Evolutionary conservation across 2,329 filamentous ascomycete genomes (phyloP), one percentile per base, ranked within the genome.

Genomic region (Clarireedia monteithiana): DNA sequence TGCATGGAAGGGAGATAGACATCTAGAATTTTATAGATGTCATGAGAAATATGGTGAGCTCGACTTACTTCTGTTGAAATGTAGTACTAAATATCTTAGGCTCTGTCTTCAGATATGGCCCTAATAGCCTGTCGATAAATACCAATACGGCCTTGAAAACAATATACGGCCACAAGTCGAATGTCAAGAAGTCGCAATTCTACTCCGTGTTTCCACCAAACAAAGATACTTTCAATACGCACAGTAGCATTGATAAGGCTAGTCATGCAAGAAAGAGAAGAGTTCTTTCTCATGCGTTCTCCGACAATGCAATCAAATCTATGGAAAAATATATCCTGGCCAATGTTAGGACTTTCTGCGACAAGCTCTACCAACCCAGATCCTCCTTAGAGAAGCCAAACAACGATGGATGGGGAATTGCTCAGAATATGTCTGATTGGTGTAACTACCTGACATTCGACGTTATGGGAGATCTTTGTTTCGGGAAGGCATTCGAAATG

Each of bases 51-150:
- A 72, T 56, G 71, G 71, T 70, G 52, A 5, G 47, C 38, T 34
- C 26, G 17, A 63, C 63, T 6, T 54, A 38, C 39, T 55, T 20
- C 53, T 58, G 12, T 61, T 40, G 15, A 2, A 40, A 6, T n/a
- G 15, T 6, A 17, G 3, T n/a, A n/a, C 39, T 40, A 40, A 40
- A 15, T 40, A 6, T 6, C 39, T 2, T 6, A 83, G 81, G 82
- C 63, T 72, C 75, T 14, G 70, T 83, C 48, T 86, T 92, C 20
- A 86, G 89, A 27, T 88, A 86, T 62, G 87, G 86, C 0, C 89
- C 89, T 46, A 89, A 90, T 70, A 82, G 81, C 58, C 73, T 95
- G 44, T 89, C 85, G 1, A 82, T 95, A 73, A 92, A 94, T 75
- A 85, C 83, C 54, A 80, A 79, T 59, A 78, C 79, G 6, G 85